These are phyloP conservation scores for Fusarium kyushuense DNA, from an alignment of 2,329 filamentous ascomycete species.

Conservation along the genomic window DNA sequence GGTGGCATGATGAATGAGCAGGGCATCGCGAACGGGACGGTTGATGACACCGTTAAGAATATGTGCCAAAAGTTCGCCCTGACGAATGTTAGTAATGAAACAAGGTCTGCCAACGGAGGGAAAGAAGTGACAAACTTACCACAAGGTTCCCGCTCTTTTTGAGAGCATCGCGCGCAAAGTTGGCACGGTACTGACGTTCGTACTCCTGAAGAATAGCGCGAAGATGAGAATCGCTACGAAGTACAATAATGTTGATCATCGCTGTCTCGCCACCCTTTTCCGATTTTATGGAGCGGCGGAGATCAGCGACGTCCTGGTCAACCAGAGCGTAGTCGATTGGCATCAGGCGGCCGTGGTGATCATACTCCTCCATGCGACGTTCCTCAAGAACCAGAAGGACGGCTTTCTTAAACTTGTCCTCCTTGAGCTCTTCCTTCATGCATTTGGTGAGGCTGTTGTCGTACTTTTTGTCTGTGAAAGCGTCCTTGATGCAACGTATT, in stretches of 20 bases:
- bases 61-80: conserved; percentile 95
- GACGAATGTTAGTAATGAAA: conserved; percentile 12
- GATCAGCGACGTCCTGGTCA: conserved; percentile 76
- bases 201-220: conserved; percentile 83
- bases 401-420: conserved; percentile 94
- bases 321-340: conserved; percentile 70
- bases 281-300: conserved; percentile 75
- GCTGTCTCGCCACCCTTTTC: conserved; percentile 87
- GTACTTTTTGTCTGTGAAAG: conserved; percentile 94
- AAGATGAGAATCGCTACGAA: conserved; percentile 84
- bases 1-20: conserved; percentile 91
- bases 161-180: conserved; percentile 90
- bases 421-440: conserved; percentile 92
- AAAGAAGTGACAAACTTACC: conserved; percentile 67
- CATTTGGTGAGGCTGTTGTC: conserved; percentile 82
- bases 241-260: conserved; percentile 87
- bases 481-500: conserved; percentile 85
- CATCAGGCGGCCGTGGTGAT: conserved; percentile 70
- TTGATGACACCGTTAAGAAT: conserved; percentile 98
- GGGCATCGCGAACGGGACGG: conserved; percentile 89
- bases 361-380: conserved; percentile 83
- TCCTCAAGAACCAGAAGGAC: conserved; percentile 87
- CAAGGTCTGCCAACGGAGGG: neutral
- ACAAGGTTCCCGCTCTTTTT: conserved; percentile 92
- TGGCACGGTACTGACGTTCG: conserved; percentile 77